Conservation (phyloP, 306 rosid genomes). For the Prunus mongolica region DNA sequence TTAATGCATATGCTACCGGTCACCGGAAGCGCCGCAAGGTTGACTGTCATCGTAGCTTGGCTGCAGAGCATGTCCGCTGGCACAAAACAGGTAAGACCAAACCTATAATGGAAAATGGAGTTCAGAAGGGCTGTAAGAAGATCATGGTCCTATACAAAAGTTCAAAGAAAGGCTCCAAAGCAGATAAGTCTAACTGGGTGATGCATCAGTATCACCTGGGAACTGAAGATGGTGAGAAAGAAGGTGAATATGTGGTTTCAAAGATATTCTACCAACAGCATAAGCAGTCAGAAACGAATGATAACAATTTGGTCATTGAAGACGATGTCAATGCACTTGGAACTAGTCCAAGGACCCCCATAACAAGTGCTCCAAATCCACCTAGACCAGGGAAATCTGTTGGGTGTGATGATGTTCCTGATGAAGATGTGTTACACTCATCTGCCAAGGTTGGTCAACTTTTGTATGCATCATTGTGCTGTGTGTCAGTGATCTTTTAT, state of each 20-base stretch:
- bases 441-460: slow-evolving; percentile 41
- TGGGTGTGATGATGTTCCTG: slow-evolving; percentile 27
- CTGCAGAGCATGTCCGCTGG: slow-evolving; percentile 48
- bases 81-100: slow-evolving; percentile 58
- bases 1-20: slow-evolving; percentile 77
- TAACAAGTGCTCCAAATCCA: slow-evolving; percentile 54
- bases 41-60: slow-evolving; percentile 25
- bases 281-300: slow-evolving; percentile 48
- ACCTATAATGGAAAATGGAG: slow-evolving; percentile 36
- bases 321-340: slow-evolving; percentile 32
- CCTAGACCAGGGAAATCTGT: slow-evolving; percentile 48
- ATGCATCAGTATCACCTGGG: slow-evolving; percentile 97
- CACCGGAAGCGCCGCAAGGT: slow-evolving; percentile 64
- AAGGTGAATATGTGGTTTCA: slow-evolving; percentile 76
- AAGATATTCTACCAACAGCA: slow-evolving; percentile 59
- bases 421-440: slow-evolving; percentile 28
- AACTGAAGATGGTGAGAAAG: slow-evolving; percentile 65
- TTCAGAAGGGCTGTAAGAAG: slow-evolving; percentile 71
- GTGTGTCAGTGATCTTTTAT: background rate
- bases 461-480: slow-evolving; percentile 7
- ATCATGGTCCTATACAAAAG: slow-evolving; percentile 74
- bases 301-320: slow-evolving; percentile 36
- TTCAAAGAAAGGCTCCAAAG: slow-evolving; percentile 57
- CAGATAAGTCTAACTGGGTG: slow-evolving; percentile 66
- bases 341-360: slow-evolving; percentile 76